Percentiles rank a stretch among this genome's conserved stretches.
Evolutionary conservation across 108 stramenopile genomes (phyloP).

Genomic region (Discostella stelligeroides): DNA sequence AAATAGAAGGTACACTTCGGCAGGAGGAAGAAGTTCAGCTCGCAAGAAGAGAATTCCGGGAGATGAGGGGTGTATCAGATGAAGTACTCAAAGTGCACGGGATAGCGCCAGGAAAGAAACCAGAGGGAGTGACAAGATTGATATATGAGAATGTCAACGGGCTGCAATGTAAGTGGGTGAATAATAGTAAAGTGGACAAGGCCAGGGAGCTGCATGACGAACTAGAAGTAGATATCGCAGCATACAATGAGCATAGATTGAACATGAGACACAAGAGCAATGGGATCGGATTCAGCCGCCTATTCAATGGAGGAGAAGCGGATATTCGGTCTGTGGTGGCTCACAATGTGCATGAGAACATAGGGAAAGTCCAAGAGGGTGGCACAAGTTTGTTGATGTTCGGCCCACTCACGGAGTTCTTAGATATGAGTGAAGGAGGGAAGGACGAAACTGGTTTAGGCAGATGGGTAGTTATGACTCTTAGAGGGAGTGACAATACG

Average conservation of each 20-base stretch:
- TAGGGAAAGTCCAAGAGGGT: constrained; percentile 17
- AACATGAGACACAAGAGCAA: constrained; percentile 12
- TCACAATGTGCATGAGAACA: constrained; percentile 16
- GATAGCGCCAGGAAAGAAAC: neutral
- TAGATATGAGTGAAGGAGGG: neutral
- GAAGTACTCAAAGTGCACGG: constrained; percentile 3
- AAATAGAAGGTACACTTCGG: neutral
- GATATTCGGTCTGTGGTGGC: neutral
- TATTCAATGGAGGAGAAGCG: constrained; percentile 21
- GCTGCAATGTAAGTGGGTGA: neutral
- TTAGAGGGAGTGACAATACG: too few species aligned
- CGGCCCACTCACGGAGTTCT: constrained; percentile 9
- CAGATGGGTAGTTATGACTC: too few species aligned
- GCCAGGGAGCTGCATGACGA: constrained; percentile 1
- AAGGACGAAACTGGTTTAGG: constrained; percentile 12
- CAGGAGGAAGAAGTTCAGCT: neutral
- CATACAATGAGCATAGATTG: constrained; percentile 9
- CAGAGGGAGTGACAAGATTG: neutral
- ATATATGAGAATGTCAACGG: constrained; percentile 2
- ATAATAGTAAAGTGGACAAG: neutral
- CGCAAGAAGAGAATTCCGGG: neutral
- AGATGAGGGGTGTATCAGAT: neutral
- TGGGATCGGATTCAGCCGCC: constrained; percentile 4
- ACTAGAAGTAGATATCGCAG: constrained; percentile 9
- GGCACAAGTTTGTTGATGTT: constrained; percentile 3